These are phyloP conservation scores for Pythium diclinum DNA, from an alignment of 352 stramenopile genomes.

Conservation along the genomic window DNA sequence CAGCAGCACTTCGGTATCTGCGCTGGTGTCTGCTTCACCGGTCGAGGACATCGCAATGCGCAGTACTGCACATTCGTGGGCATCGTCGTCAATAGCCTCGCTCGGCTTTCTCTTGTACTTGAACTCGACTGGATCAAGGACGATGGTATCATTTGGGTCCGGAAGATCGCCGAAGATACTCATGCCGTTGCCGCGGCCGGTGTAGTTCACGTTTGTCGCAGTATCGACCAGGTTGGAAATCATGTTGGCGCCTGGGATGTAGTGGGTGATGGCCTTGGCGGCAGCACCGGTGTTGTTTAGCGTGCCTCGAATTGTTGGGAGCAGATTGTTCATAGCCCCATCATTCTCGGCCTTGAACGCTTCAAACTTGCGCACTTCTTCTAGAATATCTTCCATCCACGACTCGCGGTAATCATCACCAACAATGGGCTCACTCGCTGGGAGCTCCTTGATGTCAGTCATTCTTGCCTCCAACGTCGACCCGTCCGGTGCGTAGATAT, in stretches of 20 bases:
- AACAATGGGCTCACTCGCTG: slow-evolving; percentile 41
- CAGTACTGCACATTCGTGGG: slow-evolving; percentile 62
- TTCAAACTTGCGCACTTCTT: slow-evolving; percentile 58
- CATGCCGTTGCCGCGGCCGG: slow-evolving; percentile 33
- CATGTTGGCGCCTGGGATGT: slow-evolving; percentile 66
- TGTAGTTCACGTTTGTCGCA: slow-evolving; percentile 51
- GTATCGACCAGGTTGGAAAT: slow-evolving; percentile 75
- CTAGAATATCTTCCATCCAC: slow-evolving; percentile 62
- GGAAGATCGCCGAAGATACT: slow-evolving; percentile 58
- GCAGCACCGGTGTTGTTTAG: slow-evolving; percentile 51
- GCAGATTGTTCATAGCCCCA: slow-evolving; percentile 47
- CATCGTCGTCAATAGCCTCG: slow-evolving; percentile 27
- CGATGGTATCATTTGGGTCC: slow-evolving; percentile 47
- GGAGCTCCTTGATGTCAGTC: slow-evolving; percentile 63
- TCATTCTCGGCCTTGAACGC: slow-evolving; percentile 35
- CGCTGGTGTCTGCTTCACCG: slow-evolving; percentile 49
- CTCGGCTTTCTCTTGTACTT: slow-evolving; percentile 3
- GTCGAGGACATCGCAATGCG: slow-evolving; percentile 80
- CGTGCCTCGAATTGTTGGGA: slow-evolving; percentile 55
- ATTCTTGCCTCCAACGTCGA: slow-evolving; percentile 66
- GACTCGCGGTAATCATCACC: slow-evolving; percentile 45
- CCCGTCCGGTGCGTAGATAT: slow-evolving; percentile 65
- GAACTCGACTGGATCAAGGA: slow-evolving; percentile 57
- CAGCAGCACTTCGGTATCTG: slow-evolving; percentile 75
- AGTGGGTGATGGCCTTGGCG: slow-evolving; percentile 70